Evolutionary conservation across 345 rosid genomes (phyloP).

Genomic region (Diplotaxis tenuifolia): DNA sequence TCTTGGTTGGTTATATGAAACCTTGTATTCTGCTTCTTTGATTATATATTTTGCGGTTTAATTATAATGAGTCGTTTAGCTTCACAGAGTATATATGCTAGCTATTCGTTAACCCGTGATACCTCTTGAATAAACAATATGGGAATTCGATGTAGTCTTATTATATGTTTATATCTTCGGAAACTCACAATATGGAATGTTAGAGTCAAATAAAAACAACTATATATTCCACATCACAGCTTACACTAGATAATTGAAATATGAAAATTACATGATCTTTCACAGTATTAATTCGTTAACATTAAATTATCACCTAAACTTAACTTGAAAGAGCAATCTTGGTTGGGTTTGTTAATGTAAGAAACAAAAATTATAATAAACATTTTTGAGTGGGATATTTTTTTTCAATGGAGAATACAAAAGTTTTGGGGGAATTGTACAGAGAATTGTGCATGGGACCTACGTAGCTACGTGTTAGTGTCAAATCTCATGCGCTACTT

Average conservation of each 20-base stretch:
- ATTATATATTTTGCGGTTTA: not conserved
- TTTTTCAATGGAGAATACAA: not conserved
- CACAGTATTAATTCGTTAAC: not conserved
- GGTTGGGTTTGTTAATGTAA: not conserved
- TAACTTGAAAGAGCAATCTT: conserved; percentile 6
- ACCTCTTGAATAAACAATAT: not conserved
- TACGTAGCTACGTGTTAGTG: conserved; percentile 35
- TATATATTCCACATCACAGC: not conserved
- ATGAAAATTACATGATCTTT: not conserved
- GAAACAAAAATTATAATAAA: not conserved
- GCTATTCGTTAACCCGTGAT: not conserved
- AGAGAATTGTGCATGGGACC: conserved; percentile 27
- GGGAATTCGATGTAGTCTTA: not conserved
- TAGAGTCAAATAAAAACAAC: not conserved
- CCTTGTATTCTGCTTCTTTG: not conserved
- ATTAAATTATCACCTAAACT: not conserved
- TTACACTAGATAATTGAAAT: not conserved
- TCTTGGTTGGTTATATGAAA: conserved; percentile 1
- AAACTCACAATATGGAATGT: not conserved
- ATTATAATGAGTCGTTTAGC: not conserved
- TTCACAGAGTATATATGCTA: not conserved
- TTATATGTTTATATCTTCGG: not conserved
- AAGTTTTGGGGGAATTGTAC: conserved; percentile 21
- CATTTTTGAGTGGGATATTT: not conserved
- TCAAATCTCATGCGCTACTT: conserved; percentile 39